Base-by-base conservation (phyloP, 192 early-diverging fungal species). In the Funneliformis geosporum region DNA sequence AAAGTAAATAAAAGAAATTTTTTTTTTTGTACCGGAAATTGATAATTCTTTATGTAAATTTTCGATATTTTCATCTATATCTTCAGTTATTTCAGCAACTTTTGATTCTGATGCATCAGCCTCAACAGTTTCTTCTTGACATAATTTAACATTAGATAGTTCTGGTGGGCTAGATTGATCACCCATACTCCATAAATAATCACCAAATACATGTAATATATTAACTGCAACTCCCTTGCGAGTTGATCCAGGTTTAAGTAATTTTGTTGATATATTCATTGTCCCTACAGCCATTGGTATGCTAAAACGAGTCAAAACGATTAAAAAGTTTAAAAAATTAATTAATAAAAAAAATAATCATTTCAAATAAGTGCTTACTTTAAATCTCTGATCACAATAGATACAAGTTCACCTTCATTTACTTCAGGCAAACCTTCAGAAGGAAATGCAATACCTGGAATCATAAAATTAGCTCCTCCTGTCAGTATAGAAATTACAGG, bases 391-490 rank as follows among this genome's bases (percentile, higher is more conserved):
- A 89, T 85, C 7, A 80, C 82, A 72, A 94, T 85, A 23, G 87
- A 87, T 18, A 91, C 90, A 21, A 89, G 68, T 16, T 88, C 87
- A 12, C 87, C 92, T 67, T 79, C 83, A 25, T 86, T 75, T 14
- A 88, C 76, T 73, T 86, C 79, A 8, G 87, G 89, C 1, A 87
- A 79, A 12, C 81, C 72, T 4, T 87, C 86, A 18, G 14, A 84
- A 81, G 23, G 85, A 64, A 42, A 93, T 86, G 70, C 70, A 23
- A 94, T 86, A 33, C 93, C 93, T 9, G 93, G 93, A 62, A 93
- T 89, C 93, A 94, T 94, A 23, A 94, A 79, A 82, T 94, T 92
- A 7, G 96, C 96, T 1, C 96, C 94, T 67, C 91, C 88, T n/a
- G 89, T 87, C 33, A 95, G 84, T 75, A 93, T 92, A 10, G 89